Conservation (phyloP, 257 asterid species). For the Capsicum pubescens region DNA sequence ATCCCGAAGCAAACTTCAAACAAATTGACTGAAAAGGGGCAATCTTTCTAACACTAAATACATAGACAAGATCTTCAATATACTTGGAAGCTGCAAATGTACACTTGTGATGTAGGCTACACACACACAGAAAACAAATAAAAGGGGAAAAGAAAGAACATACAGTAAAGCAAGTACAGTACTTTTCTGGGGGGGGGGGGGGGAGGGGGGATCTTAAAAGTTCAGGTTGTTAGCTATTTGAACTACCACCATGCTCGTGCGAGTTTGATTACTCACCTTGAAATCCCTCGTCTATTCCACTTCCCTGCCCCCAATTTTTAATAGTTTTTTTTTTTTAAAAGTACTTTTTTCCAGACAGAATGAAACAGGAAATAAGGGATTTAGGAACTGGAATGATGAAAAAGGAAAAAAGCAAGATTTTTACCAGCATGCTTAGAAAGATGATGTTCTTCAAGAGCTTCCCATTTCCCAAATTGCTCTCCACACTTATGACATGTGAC, state of each 20-base stretch:
- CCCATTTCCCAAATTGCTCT: conserved; percentile 82
- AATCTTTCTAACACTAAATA: not conserved
- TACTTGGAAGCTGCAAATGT: conserved; percentile 9
- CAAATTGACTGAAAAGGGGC: not conserved
- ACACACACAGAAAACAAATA: not conserved
- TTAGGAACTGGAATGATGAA: not conserved
- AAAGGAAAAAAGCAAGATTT: conserved; percentile 20
- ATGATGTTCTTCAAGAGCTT: conserved; percentile 83
- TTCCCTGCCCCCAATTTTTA: not conserved
- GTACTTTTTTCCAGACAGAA: not conserved
- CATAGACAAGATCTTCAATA: not conserved
- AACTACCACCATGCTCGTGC: not conserved
- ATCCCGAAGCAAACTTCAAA: not conserved
- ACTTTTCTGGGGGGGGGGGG: too few relatives aligned
- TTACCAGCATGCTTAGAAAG: conserved; percentile 89
- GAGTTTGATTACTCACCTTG: not conserved
- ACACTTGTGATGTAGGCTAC: not conserved
- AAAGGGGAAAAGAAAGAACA: not conserved
- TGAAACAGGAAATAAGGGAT: not conserved
- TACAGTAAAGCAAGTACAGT: not conserved
- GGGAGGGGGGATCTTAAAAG: not conserved
- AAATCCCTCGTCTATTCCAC: not conserved
- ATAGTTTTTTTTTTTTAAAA: not conserved
- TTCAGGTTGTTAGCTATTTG: not conserved
- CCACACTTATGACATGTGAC: conserved; percentile 80